Conservation (phyloP, 208 protist genomes). For the Leishmania martiniquensis region DNA sequence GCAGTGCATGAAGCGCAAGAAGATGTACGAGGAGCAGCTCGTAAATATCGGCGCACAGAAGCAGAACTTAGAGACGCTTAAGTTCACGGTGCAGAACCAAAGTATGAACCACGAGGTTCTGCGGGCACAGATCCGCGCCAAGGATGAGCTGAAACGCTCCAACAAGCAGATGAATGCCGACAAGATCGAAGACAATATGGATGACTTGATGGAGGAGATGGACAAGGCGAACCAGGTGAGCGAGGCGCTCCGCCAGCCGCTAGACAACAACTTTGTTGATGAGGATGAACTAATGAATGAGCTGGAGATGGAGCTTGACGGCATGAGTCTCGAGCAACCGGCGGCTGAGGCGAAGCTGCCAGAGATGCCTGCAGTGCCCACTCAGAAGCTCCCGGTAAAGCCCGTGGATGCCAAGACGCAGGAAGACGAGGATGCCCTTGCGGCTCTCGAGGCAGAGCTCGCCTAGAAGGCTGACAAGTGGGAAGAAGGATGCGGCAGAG, state of each 20-base stretch:
- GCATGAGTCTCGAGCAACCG: slow-evolving; percentile 35
- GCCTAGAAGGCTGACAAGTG: slow-evolving; percentile 15
- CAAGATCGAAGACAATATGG: slow-evolving; percentile 90
- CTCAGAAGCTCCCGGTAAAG: slow-evolving; percentile 48
- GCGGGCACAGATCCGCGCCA: slow-evolving; percentile 72
- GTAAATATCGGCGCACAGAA: slow-evolving; percentile 59
- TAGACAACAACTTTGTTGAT: slow-evolving; percentile 78
- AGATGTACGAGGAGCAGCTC: slow-evolving; percentile 89
- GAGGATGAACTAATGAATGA: slow-evolving; percentile 88
- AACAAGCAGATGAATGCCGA: slow-evolving; percentile 91
- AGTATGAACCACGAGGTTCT: slow-evolving; percentile 88
- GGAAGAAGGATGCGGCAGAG: background rate
- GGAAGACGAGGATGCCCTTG: slow-evolving; percentile 81
- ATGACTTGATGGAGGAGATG: slow-evolving; percentile 90
- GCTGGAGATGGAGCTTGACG: slow-evolving; percentile 74
- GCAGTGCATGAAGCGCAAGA: slow-evolving; percentile 93
- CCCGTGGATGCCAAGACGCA: slow-evolving; percentile 37
- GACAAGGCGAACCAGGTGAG: slow-evolving; percentile 90
- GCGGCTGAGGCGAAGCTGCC: slow-evolving; percentile 26
- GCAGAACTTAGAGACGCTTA: slow-evolving; percentile 86
- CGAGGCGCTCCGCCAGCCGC: slow-evolving; percentile 81
- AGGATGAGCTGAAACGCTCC: slow-evolving; percentile 71
- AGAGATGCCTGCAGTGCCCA: slow-evolving; percentile 36
- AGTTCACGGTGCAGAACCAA: slow-evolving; percentile 89
- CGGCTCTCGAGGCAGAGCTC: slow-evolving; percentile 74